phyloP scores from a whole-genome alignment of 139 green algal species.

The Closterium sp. region DNA sequence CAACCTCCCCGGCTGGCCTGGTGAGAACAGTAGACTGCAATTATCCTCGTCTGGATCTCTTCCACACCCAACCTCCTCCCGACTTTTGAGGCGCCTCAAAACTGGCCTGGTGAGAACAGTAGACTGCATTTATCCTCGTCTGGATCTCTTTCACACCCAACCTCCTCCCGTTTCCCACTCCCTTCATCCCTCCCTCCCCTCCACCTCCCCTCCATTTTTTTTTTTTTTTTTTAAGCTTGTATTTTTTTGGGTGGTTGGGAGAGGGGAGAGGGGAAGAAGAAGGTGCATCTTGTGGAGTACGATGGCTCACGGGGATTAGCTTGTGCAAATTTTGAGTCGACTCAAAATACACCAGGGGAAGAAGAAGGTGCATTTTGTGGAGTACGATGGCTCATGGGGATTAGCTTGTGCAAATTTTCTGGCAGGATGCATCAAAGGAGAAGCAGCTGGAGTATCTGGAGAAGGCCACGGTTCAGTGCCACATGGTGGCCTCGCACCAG shows the following conservation, averaged over 20 bases:
- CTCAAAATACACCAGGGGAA: too few species aligned
- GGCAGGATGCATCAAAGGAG: neutral
- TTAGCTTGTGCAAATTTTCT: neutral
- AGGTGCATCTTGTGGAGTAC: too few species aligned
- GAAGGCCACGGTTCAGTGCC: neutral
- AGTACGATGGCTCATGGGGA: too few species aligned
- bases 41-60: too few species aligned
- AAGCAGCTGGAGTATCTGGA: neutral
- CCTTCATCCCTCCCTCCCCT: neutral
- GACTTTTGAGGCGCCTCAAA: too few species aligned
- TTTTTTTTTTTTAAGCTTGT: neutral
- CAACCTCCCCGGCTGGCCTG: neutral
- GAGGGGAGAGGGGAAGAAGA: too few species aligned
- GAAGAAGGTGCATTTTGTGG: too few species aligned
- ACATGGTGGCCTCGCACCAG: neutral
- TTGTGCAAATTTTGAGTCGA: too few species aligned
- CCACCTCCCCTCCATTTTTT: neutral
- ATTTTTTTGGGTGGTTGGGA: neutral
- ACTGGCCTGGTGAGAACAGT: neutral
- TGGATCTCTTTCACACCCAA: too few species aligned
- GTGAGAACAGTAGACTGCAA: neutral
- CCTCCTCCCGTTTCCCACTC: too few species aligned
- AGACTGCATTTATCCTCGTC: too few species aligned
- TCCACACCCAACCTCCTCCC: too few species aligned
- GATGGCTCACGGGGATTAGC: neutral